Evolutionary conservation across 2,329 filamentous ascomycete genomes (phyloP).

Genomic region (Hypomyces perniciosus): DNA sequence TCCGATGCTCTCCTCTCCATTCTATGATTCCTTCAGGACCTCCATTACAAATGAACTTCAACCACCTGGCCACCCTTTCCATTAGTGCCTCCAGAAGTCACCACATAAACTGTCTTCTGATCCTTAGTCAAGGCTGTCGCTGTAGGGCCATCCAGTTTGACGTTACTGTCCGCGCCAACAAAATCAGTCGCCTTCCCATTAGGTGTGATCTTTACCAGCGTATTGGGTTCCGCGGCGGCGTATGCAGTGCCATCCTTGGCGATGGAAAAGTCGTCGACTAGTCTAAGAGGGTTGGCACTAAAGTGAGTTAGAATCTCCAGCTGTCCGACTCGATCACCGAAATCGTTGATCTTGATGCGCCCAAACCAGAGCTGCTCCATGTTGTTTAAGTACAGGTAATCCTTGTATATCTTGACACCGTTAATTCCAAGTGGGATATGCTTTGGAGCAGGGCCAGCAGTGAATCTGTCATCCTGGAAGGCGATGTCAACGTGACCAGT

Average conservation of each 20-base stretch:
- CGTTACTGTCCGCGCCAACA: constrained; percentile 5
- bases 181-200: not conserved
- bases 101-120: constrained; percentile 14
- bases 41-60: not conserved
- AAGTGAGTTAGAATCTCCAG: constrained; percentile 11
- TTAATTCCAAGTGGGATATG: constrained; percentile 18
- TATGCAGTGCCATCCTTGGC: constrained; percentile 13
- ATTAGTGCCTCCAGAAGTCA: constrained; percentile 9
- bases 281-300: not conserved
- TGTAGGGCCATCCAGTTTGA: constrained; percentile 10
- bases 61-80: constrained; percentile 13
- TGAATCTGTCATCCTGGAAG: constrained; percentile 11
- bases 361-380: constrained; percentile 12
- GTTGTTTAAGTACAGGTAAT: constrained; percentile 20
- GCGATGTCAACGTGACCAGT: constrained; percentile 14
- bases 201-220: constrained; percentile 2
- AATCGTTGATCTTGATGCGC: constrained; percentile 10
- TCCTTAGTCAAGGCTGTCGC: constrained; percentile 13
- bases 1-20: too few relatives aligned
- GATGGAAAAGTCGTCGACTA: constrained; percentile 16
- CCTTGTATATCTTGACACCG: constrained; percentile 13
- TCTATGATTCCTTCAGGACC: too few relatives aligned
- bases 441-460: not conserved
- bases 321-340: constrained; percentile 3
- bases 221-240: constrained; percentile 4